These are phyloP conservation scores for Pneumocystis jirovecii DNA, from an alignment of 1,139 yeast genomes.

Conservation along the genomic window DNA sequence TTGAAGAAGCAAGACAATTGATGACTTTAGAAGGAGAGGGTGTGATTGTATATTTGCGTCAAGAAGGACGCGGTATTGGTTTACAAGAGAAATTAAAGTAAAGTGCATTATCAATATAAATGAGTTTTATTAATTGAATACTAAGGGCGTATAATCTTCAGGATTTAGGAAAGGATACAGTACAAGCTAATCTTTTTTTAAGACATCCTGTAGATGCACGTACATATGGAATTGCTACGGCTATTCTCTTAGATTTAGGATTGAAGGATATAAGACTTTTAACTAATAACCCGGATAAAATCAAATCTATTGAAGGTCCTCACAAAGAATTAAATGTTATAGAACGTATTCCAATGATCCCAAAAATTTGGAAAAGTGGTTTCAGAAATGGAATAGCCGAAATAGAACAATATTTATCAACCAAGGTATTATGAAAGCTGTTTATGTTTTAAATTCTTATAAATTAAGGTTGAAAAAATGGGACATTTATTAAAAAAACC, in stretches of 20 bases:
- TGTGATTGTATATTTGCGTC: conserved; percentile 87
- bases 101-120: not conserved
- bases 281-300: conserved; percentile 94
- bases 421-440: conserved; percentile 40
- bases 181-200: conserved; percentile 80
- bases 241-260: conserved; percentile 74
- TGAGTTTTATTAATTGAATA: not conserved
- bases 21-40: conserved; percentile 84
- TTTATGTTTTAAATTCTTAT: not conserved
- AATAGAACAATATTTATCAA: conserved; percentile 79
- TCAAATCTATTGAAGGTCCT: conserved; percentile 81
- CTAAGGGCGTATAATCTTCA: conserved; percentile 73
- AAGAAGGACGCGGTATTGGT: conserved; percentile 97
- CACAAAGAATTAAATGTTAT: conserved; percentile 53
- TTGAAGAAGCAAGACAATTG: conserved; percentile 88
- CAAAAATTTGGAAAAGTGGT: conserved; percentile 69
- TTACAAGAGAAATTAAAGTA: conserved; percentile 79
- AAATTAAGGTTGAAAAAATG: conserved; percentile 51
- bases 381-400: conserved; percentile 70
- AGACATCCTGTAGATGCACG: conserved; percentile 97
- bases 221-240: conserved; percentile 83
- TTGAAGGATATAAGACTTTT: conserved; percentile 55
- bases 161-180: conserved; percentile 97
- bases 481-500: conserved; percentile 61
- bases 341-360: conserved; percentile 92